Base-by-base conservation (phyloP, 768 basidiomycete genomes). In the Collybiopsis luxurians region DNA sequence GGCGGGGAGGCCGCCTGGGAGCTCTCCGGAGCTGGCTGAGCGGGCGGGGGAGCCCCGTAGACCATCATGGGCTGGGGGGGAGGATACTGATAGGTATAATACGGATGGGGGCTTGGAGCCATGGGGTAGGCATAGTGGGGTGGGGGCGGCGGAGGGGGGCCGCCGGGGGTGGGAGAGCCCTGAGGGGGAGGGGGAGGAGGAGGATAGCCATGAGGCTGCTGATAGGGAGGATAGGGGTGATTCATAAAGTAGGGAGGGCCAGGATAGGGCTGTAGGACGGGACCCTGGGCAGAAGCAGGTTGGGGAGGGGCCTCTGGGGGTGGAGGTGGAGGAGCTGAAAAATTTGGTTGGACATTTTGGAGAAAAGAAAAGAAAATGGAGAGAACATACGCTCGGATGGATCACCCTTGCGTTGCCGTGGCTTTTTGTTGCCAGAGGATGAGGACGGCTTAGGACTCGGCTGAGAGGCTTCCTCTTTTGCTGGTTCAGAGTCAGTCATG, bases 61-160 rank as follows among this genome's bases (percentile, higher is more conserved):
- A 89, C 83, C 76, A 89, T 79, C 80, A 89, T 83, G 58, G 85
- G 84, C 59, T 80, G 84, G 26, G 82, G 76, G 57, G 81, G 84
- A 26, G 82, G 76, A 69, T 88, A 89, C 56, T 84, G 79, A 60
- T 87, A 86, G 36, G 76, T 71, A 30, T 78, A 71, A 55, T 80
- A 78, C 46, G 77, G 75, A 66, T 85, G 86, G 15, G 82, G 72
- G 27, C 77, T 69, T 15, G 82, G 80, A 58, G 79, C 82, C 67
- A 86, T 77, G 24, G 81, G 75, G 66, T 86, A 86, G 34, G 75
- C 73, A 68, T 87, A 85, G 64, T 71, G 82, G 45, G 75, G 70
- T 42, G 71, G 78, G 27, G 66, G 65, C 4, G 78, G 67, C 28
- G 77, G 73, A 50, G 72, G 68, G 17, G 78, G 73, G 19, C 71